phyloP scores from a whole-genome alignment of 768 basidiomycete genomes.

The Tricholomella constricta region DNA sequence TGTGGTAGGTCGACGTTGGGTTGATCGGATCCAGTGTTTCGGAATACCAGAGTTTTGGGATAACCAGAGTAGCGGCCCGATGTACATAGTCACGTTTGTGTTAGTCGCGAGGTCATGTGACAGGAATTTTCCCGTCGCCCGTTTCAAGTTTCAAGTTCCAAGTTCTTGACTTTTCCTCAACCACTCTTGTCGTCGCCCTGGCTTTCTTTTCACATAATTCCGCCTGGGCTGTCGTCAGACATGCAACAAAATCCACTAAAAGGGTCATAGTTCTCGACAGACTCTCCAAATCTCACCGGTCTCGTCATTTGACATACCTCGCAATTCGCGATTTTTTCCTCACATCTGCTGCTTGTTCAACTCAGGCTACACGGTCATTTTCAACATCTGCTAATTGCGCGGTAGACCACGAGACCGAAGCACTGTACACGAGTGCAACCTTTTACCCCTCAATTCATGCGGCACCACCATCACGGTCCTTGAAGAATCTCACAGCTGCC shows the following conservation, averaged over 20 bases:
- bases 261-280: constrained; percentile 7
- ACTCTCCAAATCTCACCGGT: constrained; percentile 3
- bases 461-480: not conserved
- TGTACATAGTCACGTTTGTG: constrained; percentile 1
- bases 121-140: not conserved
- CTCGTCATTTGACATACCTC: constrained; percentile 15
- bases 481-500: constrained; percentile 24
- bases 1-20: not conserved
- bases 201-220: constrained; percentile 8
- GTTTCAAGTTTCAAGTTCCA: too few species aligned
- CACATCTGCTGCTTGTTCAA: constrained; percentile 15
- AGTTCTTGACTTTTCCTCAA: not conserved
- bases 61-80: not conserved
- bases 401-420: constrained; percentile 13
- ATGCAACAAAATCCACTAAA: constrained; percentile 14
- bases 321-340: constrained; percentile 20
- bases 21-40: not conserved
- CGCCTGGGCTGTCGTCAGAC: constrained; percentile 6
- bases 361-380: constrained; percentile 12
- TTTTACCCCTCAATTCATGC: constrained; percentile 1
- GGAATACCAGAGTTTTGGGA: not conserved
- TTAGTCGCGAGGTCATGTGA: constrained; percentile 3
- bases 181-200: constrained; percentile 8
- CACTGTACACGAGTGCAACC: constrained; percentile 10
- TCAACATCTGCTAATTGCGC: constrained; percentile 4